Base-by-base conservation (phyloP, 2,329 filamentous ascomycete species). In the Diaporthe aspalathi region DNA sequence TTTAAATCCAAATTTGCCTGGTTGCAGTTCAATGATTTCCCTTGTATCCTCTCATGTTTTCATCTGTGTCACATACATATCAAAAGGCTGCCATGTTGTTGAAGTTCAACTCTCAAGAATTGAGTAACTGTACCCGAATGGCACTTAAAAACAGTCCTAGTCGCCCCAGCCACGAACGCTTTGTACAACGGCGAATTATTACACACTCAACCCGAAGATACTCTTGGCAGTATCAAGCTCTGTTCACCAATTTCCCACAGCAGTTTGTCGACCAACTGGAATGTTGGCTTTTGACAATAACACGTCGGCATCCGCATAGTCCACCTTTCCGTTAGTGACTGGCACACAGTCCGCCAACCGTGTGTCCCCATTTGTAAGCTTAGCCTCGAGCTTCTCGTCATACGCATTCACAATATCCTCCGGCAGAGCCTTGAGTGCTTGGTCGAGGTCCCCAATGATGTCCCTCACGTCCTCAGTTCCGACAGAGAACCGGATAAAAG, bases 391-490 rank as follows among this genome's bases (percentile, higher is more conserved):
- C 2, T 50, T 24, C 29, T 65, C 60, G 8, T 65, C 60, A 14
- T 65, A 45, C 9, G 60, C 60, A 8, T 65, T 65, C 16, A 65
- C 45, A 29, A 65, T 50, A 1, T 65, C 45, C 6, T 65, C 29
- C 1, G 43, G 60, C n/a, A 65, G 60, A 4, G 60, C 45, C 1
- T 35, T 49, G 12, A 98, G 96, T 0, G 93, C 93, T 85, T 97
- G 95, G 82, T 95, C 92, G 80, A 98, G 98, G 83, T 98, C 95
- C 76, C 91, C 92, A 79, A 97, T 96, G 78, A 98, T 98, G 79
- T 98, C 95, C 84, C 97, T 94, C 79, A 98, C 97, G 81, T 98
- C 94, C 84, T 98, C 95, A 0, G 93, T 97, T 66, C 95, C 95
- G 71, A 98, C 95, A 0, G 95, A 98, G 78, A 98, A 96, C 74